Evolutionary conservation across 2,329 filamentous ascomycete species (phyloP).

Genomic region (Claviceps maximensis): DNA sequence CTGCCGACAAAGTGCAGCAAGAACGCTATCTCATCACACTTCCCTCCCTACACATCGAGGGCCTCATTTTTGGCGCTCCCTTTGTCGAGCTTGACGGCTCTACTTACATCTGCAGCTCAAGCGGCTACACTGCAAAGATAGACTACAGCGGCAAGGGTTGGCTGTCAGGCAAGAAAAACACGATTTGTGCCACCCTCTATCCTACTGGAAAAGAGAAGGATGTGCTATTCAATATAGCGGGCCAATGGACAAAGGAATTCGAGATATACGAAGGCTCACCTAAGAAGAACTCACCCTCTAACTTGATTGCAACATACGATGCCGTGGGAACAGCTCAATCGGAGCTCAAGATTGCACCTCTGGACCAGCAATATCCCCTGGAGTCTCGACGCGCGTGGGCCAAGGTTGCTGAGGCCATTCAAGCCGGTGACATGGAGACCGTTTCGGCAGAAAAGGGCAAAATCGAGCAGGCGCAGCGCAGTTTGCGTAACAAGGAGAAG

Average conservation of each 20-base stretch:
- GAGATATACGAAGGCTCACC: conserved; percentile 55
- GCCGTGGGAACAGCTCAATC: conserved; percentile 45
- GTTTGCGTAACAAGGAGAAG: conserved; percentile 58
- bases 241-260: conserved; percentile 82
- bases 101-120: conserved; percentile 75
- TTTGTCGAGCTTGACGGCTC: conserved; percentile 83
- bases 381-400: conserved; percentile 83
- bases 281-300: conserved; percentile 35
- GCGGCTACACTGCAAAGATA: conserved; percentile 77
- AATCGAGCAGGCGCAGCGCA: conserved; percentile 80
- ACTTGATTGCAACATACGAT: conserved; percentile 46
- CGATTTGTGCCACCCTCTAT: conserved; percentile 63
- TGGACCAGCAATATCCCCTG: conserved; percentile 72
- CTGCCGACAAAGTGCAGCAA: conserved; percentile 19
- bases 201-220: conserved; percentile 59
- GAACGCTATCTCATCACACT: conserved; percentile 86
- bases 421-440: conserved; percentile 69
- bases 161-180: conserved; percentile 93
- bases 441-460: conserved; percentile 69
- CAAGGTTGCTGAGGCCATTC: conserved; percentile 71
- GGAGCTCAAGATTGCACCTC: conserved; percentile 54
- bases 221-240: conserved; percentile 66
- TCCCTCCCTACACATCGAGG: conserved; percentile 84
- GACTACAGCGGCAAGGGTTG: conserved; percentile 91
- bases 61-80: conserved; percentile 71